A percentile compares a stretch with the other conserved stretches of the same genome.
Conservation (phyloP, 441 rosid genomes). For the Capsella rubella region DNA sequence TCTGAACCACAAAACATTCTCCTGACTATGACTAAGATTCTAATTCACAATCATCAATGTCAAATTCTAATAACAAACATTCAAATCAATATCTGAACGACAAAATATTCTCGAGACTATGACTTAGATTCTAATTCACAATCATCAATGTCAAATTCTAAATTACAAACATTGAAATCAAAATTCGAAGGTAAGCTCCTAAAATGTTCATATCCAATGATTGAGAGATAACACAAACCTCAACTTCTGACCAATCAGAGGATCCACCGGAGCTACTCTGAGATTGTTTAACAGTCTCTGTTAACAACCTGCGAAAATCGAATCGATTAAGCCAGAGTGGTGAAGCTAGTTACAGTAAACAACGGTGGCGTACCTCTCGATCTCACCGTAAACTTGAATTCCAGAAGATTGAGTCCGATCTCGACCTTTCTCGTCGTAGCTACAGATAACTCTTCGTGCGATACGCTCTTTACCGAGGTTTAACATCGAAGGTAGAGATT, state of each 20-base stretch:
- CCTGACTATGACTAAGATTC: too few relatives aligned
- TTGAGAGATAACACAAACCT: conserved; percentile 49
- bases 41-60: too few relatives aligned
- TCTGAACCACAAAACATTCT: too few relatives aligned
- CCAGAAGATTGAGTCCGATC: conserved; percentile 59
- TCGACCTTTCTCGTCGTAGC: conserved; percentile 38
- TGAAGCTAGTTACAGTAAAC: not conserved
- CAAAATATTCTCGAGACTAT: too few relatives aligned
- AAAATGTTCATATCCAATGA: not conserved
- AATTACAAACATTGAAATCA: not conserved
- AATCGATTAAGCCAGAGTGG: not conserved
- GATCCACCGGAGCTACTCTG: conserved; percentile 66
- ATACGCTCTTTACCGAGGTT: conserved; percentile 7
- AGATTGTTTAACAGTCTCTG: conserved; percentile 75
- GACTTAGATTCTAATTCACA: too few relatives aligned
- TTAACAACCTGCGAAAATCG: conserved; percentile 61
- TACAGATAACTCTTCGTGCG: conserved; percentile 32
- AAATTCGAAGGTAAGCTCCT: not conserved
- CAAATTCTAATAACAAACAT: too few relatives aligned
- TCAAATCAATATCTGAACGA: too few relatives aligned
- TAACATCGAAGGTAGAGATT: not conserved
- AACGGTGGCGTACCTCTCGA: conserved; percentile 70
- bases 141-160: not conserved
- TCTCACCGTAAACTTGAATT: conserved; percentile 75
- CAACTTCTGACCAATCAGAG: conserved; percentile 76